phyloP scores from a whole-genome alignment of 352 stramenopile species.

The Elongisporangium undulatum region DNA sequence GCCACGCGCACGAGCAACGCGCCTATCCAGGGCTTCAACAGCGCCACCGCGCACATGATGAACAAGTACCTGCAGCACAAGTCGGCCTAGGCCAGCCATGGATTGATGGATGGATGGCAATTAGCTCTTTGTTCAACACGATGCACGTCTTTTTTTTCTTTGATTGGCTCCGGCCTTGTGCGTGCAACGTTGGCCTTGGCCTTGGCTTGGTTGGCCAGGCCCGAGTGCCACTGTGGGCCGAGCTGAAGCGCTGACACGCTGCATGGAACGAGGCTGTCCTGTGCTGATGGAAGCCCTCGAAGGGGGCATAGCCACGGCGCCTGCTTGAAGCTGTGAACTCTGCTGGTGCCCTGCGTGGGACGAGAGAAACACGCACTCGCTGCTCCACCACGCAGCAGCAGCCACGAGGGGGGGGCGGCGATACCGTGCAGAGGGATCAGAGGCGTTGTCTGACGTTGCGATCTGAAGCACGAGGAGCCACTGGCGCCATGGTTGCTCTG shows the following conservation, averaged over 20 bases:
- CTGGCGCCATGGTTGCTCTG: background rate
- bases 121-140: constrained; percentile 6
- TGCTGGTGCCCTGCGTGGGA: background rate
- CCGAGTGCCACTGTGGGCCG: background rate
- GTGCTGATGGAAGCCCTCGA: background rate
- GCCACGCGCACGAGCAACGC: constrained; percentile 70
- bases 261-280: background rate
- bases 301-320: background rate
- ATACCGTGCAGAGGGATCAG: no score
- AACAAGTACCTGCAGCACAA: constrained; percentile 90
- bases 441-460: background rate
- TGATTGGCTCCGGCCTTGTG: background rate
- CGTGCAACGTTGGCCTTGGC: background rate
- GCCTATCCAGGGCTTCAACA: constrained; percentile 93
- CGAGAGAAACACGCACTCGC: background rate
- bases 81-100: constrained; percentile 30
- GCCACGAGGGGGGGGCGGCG: no score
- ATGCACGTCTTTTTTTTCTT: background rate
- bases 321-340: background rate
- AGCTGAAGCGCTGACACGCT: background rate
- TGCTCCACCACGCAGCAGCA: background rate
- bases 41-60: constrained; percentile 89
- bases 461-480: background rate
- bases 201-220: background rate
- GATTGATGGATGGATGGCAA: no score